Evolutionary conservation across 306 rosid genomes (phyloP), one percentile per base, ranked within the genome.

Genomic region (Cicer chorassanicum): DNA sequence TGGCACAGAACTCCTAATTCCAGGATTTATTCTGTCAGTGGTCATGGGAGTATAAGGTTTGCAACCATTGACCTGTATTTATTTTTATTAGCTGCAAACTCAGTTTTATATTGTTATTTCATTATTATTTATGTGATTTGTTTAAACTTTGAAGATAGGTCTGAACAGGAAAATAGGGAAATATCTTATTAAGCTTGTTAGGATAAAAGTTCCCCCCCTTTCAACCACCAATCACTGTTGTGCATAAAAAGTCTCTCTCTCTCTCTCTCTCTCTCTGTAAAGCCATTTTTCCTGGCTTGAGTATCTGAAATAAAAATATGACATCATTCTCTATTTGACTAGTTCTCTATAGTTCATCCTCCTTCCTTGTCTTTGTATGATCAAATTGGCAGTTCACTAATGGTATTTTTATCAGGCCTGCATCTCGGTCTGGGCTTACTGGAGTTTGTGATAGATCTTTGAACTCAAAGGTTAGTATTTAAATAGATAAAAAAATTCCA

Each of bases 381-480:
- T 73, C 46, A 53, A 78, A 71, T 48, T 82, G 65, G 59, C 38
- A 29, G 80, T 73, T 82, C 46, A 82, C 86, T 80, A 71, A 84
- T 78, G 68, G 15, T 75, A 81, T 79, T 74, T 82, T 78, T 65
- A 76, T 83, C 93, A 94, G 98, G 97, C 84, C 82, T 16, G 63
- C 86, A 50, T 65, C 84, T 56, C 75, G 75, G 60, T 79, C 80
- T 57, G 51, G 85, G 80, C 70, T 78, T 73, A 75, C 83, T 54
- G 83, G 92, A 79, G 84, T 86, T 81, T 54, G 42, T 49, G 79
- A 82, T 80, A 84, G 60, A 75, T 78, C 77, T 42, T 81, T 86
- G 49, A 72, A 84, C 70, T 68, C 79, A 73, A 85, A 85, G 97
- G 98, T 94, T 76, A 70, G 97, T 75, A 73, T 82, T 74, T 78